A percentile compares a stretch with the other conserved stretches of the same genome.
These are phyloP conservation scores for Dentipellis sp. DNA, from an alignment of 768 basidiomycete species.

Conservation along the genomic window DNA sequence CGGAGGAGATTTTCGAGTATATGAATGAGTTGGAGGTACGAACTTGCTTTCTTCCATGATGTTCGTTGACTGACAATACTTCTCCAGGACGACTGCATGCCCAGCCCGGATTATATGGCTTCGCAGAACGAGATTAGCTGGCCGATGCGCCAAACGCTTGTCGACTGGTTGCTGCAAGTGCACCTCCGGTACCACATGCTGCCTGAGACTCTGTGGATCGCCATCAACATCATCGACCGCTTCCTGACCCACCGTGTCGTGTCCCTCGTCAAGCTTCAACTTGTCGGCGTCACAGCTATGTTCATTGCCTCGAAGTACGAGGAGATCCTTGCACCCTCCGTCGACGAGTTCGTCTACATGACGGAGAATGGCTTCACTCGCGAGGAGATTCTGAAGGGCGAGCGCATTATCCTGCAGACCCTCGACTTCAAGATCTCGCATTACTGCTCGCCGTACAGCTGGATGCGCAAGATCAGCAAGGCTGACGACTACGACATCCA, in stretches of 20 bases:
- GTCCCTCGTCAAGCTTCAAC: conserved; percentile 78
- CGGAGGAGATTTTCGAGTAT: conserved; percentile 97
- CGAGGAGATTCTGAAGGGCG: conserved; percentile 97
- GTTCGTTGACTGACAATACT: conserved; percentile 15
- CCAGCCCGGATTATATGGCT: conserved; percentile 88
- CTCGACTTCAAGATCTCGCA: conserved; percentile 93
- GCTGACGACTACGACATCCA: conserved; percentile 99
- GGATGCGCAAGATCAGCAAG: conserved; percentile 98
- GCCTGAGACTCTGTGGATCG: conserved; percentile 98
- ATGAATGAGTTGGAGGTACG: conserved; percentile 90
- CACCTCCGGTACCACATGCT: conserved; percentile 99
- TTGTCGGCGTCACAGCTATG: conserved; percentile 98
- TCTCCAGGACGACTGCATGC: conserved; percentile 74
- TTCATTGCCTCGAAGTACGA: conserved; percentile 99
- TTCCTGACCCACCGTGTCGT: conserved; percentile 66
- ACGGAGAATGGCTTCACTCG: conserved; percentile 89
- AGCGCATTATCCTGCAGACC: conserved; percentile 91
- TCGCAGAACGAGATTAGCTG: conserved; percentile 88
- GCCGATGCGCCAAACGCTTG: conserved; percentile 91
- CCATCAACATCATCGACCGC: conserved; percentile 87
- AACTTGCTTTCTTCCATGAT: conserved; percentile 2
- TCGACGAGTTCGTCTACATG: conserved; percentile 98
- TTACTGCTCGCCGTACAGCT: conserved; percentile 98
- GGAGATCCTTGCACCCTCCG: conserved; percentile 93
- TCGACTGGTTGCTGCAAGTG: conserved; percentile 98